Evolutionary conservation across 2,329 filamentous ascomycete species (phyloP), one percentile per base, ranked within the genome.

Genomic region (Apiospora malaysiana): DNA sequence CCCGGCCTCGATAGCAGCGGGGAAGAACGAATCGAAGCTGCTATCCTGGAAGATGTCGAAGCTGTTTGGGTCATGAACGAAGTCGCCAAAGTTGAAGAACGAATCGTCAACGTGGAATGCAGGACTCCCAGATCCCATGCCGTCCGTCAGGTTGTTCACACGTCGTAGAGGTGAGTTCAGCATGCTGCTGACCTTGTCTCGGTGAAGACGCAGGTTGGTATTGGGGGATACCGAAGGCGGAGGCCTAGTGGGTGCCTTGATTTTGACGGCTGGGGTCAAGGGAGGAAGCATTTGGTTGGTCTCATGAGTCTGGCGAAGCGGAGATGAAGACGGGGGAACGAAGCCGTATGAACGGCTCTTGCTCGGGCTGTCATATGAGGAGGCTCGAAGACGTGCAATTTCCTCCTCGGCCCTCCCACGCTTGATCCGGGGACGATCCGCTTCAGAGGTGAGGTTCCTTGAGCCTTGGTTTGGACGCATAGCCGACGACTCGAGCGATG

Each of bases 371-470:
- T 97, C 95, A 77, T 95, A 95, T 1, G 94, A 97, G 1, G 95
- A 98, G 73, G 93, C 93, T 75, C 96, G 92, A 69, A 98, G 92
- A 51, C 95, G 93, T 65, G 93, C 93, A 84, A 99, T 98, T 81
- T 98, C 96, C 77, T 97, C 95, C 81, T 98, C 96, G 21, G 96
- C 96, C 72, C 95, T 92, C 42, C 95, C 95, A 72, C 94, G 92
- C 84, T 95, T 97, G 76, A 94, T 91, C 70, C 90, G 89, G 68
- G 92, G 92, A n/a, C 91, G 91, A 75, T 94, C 93, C 69, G 91
- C 88, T 77, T 97, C 94, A 0, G 94, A 95, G 4, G 92, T 94
- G 59, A 94, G 86, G 23, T 93, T 85, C 70, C 89, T 86, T 21
- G 84, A 84, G 72, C 89, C 85, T 74, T 89, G 88, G 73, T 91